phyloP scores from a whole-genome alignment of 306 rosid species.

The Pyrus communis region DNA sequence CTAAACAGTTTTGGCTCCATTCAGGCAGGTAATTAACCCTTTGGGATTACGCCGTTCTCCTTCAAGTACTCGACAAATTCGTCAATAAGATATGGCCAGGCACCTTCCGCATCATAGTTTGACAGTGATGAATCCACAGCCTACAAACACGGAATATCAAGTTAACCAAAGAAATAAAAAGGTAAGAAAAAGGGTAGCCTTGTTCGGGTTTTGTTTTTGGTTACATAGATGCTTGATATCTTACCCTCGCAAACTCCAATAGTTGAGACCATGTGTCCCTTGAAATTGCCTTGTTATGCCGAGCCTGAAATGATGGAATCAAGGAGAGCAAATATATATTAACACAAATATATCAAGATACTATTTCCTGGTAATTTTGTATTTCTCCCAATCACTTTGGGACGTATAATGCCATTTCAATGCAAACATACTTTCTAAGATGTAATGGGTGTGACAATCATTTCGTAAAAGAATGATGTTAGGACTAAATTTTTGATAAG shows the following conservation, averaged over 20 bases:
- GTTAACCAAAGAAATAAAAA: background rate
- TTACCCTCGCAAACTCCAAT: conserved; percentile 95
- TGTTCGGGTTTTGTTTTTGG: background rate
- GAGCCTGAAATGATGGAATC: conserved; percentile 49
- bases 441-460: background rate
- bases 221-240: background rate
- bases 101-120: conserved; percentile 92
- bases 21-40: conserved; percentile 25
- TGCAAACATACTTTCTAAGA: background rate
- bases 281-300: conserved; percentile 92
- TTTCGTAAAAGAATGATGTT: background rate
- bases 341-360: background rate
- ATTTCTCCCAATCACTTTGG: background rate
- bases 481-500: too few relatives aligned
- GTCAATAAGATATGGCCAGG: conserved; percentile 97
- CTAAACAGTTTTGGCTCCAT: conserved; percentile 32
- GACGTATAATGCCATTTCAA: background rate
- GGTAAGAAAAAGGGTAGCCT: background rate
- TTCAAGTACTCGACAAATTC: conserved; percentile 87
- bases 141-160: conserved; percentile 35
- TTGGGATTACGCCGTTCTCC: conserved; percentile 64
- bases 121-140: conserved; percentile 57
- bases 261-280: conserved; percentile 99
- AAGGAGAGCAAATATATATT: background rate
- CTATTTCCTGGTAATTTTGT: background rate